Percentiles rank a stretch among this genome's conserved stretches.
phyloP scores from a whole-genome alignment of 345 rosid species.

The Microthlaspi erraticum region DNA sequence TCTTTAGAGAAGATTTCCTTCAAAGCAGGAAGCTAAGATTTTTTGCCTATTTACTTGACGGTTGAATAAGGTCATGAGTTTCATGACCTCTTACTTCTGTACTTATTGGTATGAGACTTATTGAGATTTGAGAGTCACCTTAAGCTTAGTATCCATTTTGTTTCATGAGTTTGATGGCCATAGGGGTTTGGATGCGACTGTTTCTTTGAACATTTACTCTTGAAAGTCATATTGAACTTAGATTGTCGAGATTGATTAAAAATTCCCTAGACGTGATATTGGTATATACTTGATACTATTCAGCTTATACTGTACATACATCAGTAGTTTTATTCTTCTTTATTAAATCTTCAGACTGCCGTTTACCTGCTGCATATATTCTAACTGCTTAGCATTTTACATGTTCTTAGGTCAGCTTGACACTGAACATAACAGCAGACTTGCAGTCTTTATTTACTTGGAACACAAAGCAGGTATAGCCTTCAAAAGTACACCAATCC shows the following conservation, averaged over 20 bases:
- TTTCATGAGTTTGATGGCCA: constrained; percentile 1
- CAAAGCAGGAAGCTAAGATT: neutral
- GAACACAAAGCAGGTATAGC: constrained; percentile 93
- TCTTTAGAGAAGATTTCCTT: neutral
- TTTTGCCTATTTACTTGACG: constrained; percentile 1
- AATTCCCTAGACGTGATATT: neutral
- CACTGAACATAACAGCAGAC: constrained; percentile 88
- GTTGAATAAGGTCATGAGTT: neutral
- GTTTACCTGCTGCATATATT: neutral
- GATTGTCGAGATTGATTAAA: neutral
- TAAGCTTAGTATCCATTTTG: neutral
- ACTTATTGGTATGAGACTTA: neutral
- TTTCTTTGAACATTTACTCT: constrained; percentile 15
- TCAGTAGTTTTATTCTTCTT: neutral
- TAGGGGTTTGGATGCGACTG: neutral
- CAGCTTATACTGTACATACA: neutral
- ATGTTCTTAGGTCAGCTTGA: constrained; percentile 79
- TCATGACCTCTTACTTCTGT: neutral
- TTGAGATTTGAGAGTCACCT: neutral
- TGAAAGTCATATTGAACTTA: constrained; percentile 12
- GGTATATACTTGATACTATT: constrained; percentile 1
- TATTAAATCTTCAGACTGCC: neutral
- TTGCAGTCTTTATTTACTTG: constrained; percentile 87
- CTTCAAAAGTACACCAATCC: neutral
- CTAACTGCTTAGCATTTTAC: constrained; percentile 4